Conservation (phyloP, 441 rosid genomes). For the Rhodomyrtus psidioides region DNA sequence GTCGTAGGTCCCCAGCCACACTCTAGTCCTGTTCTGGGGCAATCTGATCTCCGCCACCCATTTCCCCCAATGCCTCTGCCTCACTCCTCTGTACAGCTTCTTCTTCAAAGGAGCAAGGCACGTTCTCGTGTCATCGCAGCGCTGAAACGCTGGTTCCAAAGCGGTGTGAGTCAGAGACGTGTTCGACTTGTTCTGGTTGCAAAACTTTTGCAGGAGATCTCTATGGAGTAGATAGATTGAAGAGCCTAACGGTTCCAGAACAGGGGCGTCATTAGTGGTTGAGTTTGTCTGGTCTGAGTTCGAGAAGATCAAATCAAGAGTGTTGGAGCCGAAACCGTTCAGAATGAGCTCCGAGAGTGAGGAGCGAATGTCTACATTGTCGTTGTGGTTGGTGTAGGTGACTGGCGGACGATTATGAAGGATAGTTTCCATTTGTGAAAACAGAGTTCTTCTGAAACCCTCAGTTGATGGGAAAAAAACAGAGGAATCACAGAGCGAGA, state of each 20-base stretch:
- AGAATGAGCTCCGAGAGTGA: neutral
- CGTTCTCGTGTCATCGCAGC: constrained; percentile 11
- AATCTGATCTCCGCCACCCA: constrained; percentile 83
- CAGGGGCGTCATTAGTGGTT: neutral
- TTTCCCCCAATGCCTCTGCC: constrained; percentile 83
- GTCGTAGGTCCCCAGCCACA: constrained; percentile 71
- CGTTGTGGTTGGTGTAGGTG: neutral
- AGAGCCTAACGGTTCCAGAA: constrained; percentile 20
- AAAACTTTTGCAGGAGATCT: constrained; percentile 61
- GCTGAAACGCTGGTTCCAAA: constrained; percentile 13
- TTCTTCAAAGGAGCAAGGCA: constrained; percentile 18
- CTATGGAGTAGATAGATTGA: constrained; percentile 78
- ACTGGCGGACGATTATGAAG: neutral
- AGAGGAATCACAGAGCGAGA: neutral
- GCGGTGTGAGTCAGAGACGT: constrained; percentile 1
- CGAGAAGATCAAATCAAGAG: neutral
- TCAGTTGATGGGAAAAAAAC: neutral
- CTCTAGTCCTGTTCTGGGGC: constrained; percentile 69
- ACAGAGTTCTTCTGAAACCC: neutral
- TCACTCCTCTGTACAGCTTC: constrained; percentile 85
- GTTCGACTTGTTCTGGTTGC: constrained; percentile 27
- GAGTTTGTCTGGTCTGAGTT: neutral
- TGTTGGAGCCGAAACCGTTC: neutral
- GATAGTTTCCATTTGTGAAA: neutral
- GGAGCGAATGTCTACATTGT: neutral